Conservation (phyloP, 305 asterid genomes). For the Fraxinus angustifolia region DNA sequence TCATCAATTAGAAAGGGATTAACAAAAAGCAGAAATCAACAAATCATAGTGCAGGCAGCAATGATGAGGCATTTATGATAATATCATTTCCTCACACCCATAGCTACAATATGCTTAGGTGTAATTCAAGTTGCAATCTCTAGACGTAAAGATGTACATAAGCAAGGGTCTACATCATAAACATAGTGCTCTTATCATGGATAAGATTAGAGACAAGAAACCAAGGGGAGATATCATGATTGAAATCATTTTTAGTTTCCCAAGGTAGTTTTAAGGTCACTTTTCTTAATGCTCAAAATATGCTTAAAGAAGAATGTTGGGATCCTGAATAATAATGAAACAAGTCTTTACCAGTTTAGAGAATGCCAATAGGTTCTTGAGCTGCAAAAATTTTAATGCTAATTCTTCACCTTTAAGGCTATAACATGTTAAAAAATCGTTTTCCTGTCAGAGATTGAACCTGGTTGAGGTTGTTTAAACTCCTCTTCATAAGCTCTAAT, state of each 20-base stretch:
- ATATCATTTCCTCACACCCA: neutral
- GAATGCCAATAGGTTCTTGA: neutral
- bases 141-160: neutral
- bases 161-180: neutral
- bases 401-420: neutral
- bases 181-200: neutral
- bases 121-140: neutral
- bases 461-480: neutral
- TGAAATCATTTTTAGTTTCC: neutral
- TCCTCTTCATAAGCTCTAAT: neutral
- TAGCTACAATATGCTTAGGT: neutral
- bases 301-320: neutral
- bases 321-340: neutral
- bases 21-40: neutral
- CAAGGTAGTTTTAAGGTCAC: neutral
- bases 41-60: neutral
- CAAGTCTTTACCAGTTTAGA: neutral
- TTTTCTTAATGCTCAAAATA: neutral
- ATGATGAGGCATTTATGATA: neutral
- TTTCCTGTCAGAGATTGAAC: neutral
- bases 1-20: constrained; percentile 12
- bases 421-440: neutral
- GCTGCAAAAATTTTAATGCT: neutral
- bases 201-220: neutral
- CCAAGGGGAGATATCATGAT: neutral